Percentiles rank a stretch among this genome's conserved stretches.
phyloP scores from a whole-genome alignment of 2,329 filamentous ascomycete genomes.

The Cadophora malorum region DNA sequence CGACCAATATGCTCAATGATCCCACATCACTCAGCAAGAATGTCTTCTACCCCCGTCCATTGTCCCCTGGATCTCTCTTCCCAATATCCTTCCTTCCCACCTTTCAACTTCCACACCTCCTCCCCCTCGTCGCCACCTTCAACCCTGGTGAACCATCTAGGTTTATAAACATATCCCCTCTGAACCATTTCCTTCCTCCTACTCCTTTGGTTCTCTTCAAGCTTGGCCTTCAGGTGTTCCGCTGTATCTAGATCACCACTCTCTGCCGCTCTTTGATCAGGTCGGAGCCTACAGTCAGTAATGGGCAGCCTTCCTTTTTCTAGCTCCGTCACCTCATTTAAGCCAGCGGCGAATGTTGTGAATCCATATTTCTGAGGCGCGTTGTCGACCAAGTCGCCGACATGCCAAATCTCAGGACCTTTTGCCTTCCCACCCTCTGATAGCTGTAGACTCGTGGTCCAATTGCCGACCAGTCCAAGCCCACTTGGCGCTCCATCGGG shows the following conservation, averaged over 20 bases:
- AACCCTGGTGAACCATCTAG: slow-evolving; percentile 84
- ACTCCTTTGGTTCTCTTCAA: slow-evolving; percentile 85
- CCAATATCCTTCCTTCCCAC: slow-evolving; percentile 91
- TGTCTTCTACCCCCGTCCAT: slow-evolving; percentile 65
- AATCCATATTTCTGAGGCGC: slow-evolving; percentile 84
- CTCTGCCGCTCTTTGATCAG: slow-evolving; percentile 87
- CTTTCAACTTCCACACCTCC: slow-evolving; percentile 77
- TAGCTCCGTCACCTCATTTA: slow-evolving; percentile 87
- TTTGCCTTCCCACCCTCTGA: slow-evolving; percentile 66
- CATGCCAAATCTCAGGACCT: slow-evolving; percentile 78
- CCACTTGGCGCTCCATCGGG: slow-evolving; percentile 69
- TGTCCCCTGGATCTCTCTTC: slow-evolving; percentile 74
- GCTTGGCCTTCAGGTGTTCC: slow-evolving; percentile 78
- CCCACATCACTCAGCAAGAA: slow-evolving; percentile 49
- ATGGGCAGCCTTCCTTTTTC: slow-evolving; percentile 77
- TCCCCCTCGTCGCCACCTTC: slow-evolving; percentile 62
- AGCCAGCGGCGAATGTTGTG: slow-evolving; percentile 80
- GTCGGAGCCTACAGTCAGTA: slow-evolving; percentile 83
- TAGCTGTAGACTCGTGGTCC: slow-evolving; percentile 77
- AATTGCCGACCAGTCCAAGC: slow-evolving; percentile 78
- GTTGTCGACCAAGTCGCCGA: slow-evolving; percentile 78
- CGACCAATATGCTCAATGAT: neutral
- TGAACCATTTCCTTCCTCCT: slow-evolving; percentile 79
- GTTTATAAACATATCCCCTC: slow-evolving; percentile 72
- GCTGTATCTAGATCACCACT: slow-evolving; percentile 82